phyloP scores from a whole-genome alignment of 805 yeast species.

The Suhomyces pyralidae region DNA sequence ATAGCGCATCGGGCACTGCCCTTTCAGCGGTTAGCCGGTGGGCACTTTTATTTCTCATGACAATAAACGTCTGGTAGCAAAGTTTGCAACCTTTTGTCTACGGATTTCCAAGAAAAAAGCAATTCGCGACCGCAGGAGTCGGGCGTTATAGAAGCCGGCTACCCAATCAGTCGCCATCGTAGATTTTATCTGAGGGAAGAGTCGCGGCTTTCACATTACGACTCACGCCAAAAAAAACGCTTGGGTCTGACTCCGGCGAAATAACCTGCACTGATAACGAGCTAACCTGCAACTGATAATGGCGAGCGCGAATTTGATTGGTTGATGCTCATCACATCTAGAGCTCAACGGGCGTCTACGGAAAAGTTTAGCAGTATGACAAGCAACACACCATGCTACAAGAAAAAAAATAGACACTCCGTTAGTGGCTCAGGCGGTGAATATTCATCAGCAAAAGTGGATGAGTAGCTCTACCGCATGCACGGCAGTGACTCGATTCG shows the following conservation, averaged over 20 bases:
- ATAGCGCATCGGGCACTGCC: not conserved
- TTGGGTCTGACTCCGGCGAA: not conserved
- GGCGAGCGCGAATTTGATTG: conserved; percentile 4
- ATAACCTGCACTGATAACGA: conserved; percentile 4
- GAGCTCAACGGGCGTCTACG: not conserved
- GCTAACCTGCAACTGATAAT: conserved; percentile 3
- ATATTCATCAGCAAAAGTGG: not conserved
- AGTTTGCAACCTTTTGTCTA: not conserved
- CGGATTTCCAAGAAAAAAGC: not conserved
- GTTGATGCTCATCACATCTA: not conserved
- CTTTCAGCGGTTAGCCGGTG: not conserved
- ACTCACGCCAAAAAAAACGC: not conserved
- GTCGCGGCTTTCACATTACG: not conserved
- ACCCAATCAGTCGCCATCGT: not conserved
- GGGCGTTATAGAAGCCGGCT: not conserved
- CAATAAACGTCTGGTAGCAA: not conserved
- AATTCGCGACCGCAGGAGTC: not conserved
- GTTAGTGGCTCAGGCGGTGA: not conserved
- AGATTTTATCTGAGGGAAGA: not conserved
- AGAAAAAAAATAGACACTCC: not conserved
- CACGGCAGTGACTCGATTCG: not conserved
- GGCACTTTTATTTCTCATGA: not conserved
- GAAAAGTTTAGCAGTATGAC: not conserved
- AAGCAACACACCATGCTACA: not conserved
- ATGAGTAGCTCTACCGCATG: not conserved